Evolutionary conservation across 148 eudicot species (phyloP).

Genomic region (Camellia lanceoleosa): DNA sequence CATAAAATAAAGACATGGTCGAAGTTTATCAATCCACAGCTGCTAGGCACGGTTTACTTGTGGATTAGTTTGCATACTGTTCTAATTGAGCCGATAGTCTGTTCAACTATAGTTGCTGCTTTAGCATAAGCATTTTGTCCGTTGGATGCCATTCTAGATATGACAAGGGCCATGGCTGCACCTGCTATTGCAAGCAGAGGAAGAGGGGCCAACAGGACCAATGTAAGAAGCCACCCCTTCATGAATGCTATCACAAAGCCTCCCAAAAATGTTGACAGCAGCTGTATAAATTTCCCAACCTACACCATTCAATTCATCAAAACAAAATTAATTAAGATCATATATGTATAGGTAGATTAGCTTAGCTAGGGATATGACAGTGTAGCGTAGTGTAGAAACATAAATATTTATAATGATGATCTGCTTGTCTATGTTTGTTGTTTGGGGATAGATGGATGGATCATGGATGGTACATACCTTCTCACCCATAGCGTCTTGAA

Average conservation of each 20-base stretch:
- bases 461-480: conserved; percentile 36
- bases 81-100: conserved; percentile 71
- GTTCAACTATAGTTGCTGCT: conserved; percentile 70
- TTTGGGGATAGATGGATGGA: background rate
- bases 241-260: conserved; percentile 68
- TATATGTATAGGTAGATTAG: no score
- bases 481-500: conserved; percentile 84
- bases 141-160: conserved; percentile 51
- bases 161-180: conserved; percentile 37
- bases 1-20: background rate
- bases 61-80: conserved; percentile 41
- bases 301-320: conserved; percentile 8
- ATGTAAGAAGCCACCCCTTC: conserved; percentile 75
- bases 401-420: background rate
- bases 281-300: conserved; percentile 75
- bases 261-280: conserved; percentile 59
- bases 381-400: no score
- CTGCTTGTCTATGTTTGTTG: background rate
- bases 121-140: conserved; percentile 64
- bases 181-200: conserved; percentile 60
- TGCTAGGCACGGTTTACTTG: background rate
- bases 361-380: no score
- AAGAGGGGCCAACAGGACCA: conserved; percentile 58
- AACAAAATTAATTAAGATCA: no score
- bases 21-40: background rate